These are phyloP conservation scores for Grammothele lineata DNA, from an alignment of 768 basidiomycete genomes.

Conservation along the genomic window DNA sequence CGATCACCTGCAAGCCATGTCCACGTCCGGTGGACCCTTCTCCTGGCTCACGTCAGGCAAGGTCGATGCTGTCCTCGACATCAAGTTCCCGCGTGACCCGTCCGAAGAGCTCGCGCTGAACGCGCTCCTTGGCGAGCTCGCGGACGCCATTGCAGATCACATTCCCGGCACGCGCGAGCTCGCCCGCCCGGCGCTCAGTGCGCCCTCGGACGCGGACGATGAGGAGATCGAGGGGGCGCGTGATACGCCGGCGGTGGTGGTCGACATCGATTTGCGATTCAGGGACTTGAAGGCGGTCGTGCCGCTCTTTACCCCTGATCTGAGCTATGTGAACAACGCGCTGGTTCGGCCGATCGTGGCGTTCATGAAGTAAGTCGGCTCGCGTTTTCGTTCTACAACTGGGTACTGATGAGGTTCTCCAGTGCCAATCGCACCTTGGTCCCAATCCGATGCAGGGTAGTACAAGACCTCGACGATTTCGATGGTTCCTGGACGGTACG, in stretches of 20 bases:
- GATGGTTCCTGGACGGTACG: slow-evolving; percentile 95
- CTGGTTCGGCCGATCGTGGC: slow-evolving; percentile 94
- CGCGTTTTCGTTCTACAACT: slow-evolving; percentile 29
- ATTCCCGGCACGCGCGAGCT: slow-evolving; percentile 88
- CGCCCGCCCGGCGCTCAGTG: slow-evolving; percentile 79
- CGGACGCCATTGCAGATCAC: slow-evolving; percentile 59
- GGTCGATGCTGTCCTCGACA: slow-evolving; percentile 94
- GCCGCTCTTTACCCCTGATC: slow-evolving; percentile 83
- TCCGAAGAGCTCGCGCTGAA: slow-evolving; percentile 68
- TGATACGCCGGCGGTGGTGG: slow-evolving; percentile 50
- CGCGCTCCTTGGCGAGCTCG: slow-evolving; percentile 83
- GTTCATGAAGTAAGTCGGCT: slow-evolving; percentile 89
- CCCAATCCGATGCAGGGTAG: slow-evolving; percentile 88
- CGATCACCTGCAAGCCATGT: slow-evolving; percentile 87
- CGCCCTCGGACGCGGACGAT: slow-evolving; percentile 47
- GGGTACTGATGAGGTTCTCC: slow-evolving; percentile 7
- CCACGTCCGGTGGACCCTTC: slow-evolving; percentile 81
- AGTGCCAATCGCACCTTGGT: slow-evolving; percentile 93
- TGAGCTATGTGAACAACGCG: slow-evolving; percentile 91
- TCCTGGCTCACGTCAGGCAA: slow-evolving; percentile 98
- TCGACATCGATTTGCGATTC: slow-evolving; percentile 94
- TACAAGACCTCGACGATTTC: slow-evolving; percentile 81
- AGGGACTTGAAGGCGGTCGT: slow-evolving; percentile 94
- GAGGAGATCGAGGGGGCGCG: slow-evolving; percentile 27
- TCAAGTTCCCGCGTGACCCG: slow-evolving; percentile 89